phyloP scores from a whole-genome alignment of 345 rosid species.

The Erodium maritimum region DNA sequence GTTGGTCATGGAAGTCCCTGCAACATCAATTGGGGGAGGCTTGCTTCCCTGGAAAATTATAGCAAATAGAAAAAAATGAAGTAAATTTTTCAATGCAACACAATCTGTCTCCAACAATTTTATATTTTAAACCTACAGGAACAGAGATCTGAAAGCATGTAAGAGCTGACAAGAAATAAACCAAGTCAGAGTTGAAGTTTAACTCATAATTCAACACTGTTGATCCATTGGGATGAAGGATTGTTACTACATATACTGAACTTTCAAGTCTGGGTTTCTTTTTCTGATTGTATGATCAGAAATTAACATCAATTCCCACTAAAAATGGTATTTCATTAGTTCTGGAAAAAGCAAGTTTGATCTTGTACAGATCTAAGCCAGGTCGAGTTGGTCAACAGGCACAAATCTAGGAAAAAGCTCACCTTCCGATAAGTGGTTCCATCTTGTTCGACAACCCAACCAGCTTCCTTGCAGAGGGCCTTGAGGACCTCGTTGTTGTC shows the following conservation, averaged over 20 bases:
- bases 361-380: not conserved
- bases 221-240: not conserved
- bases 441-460: slow-evolving; percentile 94
- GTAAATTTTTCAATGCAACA: not conserved
- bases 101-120: not conserved
- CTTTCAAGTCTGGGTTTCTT: too few relatives aligned
- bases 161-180: too few relatives aligned
- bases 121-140: too few relatives aligned
- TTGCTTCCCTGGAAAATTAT: slow-evolving; percentile 51
- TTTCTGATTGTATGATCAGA: too few relatives aligned
- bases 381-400: not conserved
- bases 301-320: not conserved
- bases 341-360: not conserved
- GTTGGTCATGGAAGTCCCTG: slow-evolving; percentile 42
- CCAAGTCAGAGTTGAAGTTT: too few relatives aligned
- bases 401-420: slow-evolving; percentile 7
- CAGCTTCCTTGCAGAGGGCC: slow-evolving; percentile 85
- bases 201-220: not conserved
- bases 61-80: not conserved
- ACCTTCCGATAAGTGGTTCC: slow-evolving; percentile 98
- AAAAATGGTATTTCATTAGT: too few relatives aligned
- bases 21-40: slow-evolving; percentile 47
- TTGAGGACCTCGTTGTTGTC: slow-evolving; percentile 90
- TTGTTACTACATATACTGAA: too few relatives aligned
- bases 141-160: not conserved